These are phyloP conservation scores for Alternaria sp. DNA, from an alignment of 2,329 filamentous ascomycete genomes.

Conservation along the genomic window DNA sequence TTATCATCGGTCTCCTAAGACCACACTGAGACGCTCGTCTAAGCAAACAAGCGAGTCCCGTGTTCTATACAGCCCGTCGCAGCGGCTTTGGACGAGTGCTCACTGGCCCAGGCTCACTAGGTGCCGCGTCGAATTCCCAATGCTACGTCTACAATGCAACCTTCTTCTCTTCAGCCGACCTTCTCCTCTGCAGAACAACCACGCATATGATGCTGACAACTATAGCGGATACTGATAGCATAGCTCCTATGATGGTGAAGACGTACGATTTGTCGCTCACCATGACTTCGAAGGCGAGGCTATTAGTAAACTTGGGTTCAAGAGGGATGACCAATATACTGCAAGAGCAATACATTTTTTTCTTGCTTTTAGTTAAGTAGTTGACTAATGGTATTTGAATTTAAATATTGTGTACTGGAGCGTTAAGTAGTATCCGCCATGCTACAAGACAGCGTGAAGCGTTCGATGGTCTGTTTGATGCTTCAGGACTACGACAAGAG, in stretches of 20 bases:
- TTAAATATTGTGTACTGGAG: neutral
- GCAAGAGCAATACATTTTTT: neutral
- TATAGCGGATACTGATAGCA: constrained; percentile 1
- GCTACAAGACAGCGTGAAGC: neutral
- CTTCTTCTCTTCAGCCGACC: neutral
- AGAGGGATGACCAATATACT: neutral
- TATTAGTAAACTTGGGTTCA: neutral
- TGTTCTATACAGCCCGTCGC: neutral
- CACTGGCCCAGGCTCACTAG: neutral
- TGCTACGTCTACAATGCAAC: neutral
- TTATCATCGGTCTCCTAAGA: neutral
- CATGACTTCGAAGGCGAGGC: neutral
- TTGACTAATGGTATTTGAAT: neutral
- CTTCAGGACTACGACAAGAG: neutral
- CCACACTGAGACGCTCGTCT: neutral
- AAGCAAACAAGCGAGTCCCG: neutral
- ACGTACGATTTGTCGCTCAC: neutral
- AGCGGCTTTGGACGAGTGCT: neutral
- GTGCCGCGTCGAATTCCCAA: neutral
- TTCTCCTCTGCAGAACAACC: neutral
- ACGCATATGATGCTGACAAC: constrained; percentile 7
- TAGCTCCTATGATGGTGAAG: neutral
- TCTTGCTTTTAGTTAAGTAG: neutral
- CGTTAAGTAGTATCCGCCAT: neutral
- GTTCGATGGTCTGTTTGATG: neutral